Conservation (phyloP, 2,329 filamentous ascomycete species). For the Sarocladiaceae sp. region DNA sequence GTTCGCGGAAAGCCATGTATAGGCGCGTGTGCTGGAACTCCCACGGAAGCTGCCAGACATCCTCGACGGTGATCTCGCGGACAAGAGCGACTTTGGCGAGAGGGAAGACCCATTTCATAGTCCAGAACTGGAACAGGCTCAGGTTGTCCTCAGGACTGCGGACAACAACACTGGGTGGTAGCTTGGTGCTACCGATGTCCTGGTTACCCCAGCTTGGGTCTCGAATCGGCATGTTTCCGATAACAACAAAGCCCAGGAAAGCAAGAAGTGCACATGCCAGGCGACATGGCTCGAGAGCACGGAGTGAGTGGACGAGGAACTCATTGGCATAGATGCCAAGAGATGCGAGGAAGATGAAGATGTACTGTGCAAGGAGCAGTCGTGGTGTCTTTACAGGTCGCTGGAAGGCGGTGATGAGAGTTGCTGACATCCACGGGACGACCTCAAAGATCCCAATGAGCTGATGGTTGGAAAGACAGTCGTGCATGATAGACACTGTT, state of each 20-base stretch:
- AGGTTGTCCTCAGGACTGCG: slow-evolving; percentile 76
- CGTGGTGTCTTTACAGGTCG: slow-evolving; percentile 39
- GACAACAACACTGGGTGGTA: slow-evolving; percentile 31
- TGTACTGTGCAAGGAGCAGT: slow-evolving; percentile 34
- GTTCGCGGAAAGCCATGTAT: slow-evolving; percentile 68
- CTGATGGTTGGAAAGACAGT: slow-evolving; percentile 23
- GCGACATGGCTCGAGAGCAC: slow-evolving; percentile 18
- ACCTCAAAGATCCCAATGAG: slow-evolving; percentile 26
- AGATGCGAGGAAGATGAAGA: slow-evolving; percentile 27
- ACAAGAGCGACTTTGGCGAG: slow-evolving; percentile 62
- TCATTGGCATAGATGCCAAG: slow-evolving; percentile 24
- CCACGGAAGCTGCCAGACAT: slow-evolving; percentile 76
- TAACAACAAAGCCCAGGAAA: slow-evolving; percentile 22
- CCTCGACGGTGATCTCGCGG: slow-evolving; percentile 67
- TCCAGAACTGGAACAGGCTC: slow-evolving; percentile 78
- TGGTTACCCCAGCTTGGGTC: slow-evolving; percentile 28
- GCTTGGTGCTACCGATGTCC: slow-evolving; percentile 25
- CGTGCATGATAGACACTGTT: slow-evolving; percentile 24
- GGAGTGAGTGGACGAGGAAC: slow-evolving; percentile 22
- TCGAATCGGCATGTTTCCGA: slow-evolving; percentile 33
- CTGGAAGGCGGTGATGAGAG: slow-evolving; percentile 31
- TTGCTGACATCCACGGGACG: slow-evolving; percentile 33
- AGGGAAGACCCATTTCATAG: slow-evolving; percentile 76
- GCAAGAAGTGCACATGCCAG: slow-evolving; percentile 19
- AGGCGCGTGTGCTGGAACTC: slow-evolving; percentile 78